A percentile compares a stretch with the other conserved stretches of the same genome.
These are phyloP conservation scores for Kluyveromyces nonfermentans DNA, from an alignment of 805 yeast species.

Conservation along the genomic window DNA sequence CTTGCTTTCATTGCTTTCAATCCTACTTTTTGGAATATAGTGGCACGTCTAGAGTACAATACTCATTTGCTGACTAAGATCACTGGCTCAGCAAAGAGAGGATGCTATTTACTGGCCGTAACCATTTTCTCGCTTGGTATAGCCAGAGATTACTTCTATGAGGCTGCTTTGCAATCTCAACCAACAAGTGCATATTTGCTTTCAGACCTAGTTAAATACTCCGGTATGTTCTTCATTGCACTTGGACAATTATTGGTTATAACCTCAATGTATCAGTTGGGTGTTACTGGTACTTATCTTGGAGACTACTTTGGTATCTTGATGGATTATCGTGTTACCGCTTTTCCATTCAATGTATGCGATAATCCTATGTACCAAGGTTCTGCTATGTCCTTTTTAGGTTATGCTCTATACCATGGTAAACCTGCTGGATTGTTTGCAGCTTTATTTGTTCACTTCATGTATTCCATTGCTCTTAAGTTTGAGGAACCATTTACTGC, in stretches of 20 bases:
- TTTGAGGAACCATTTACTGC: slow-evolving; percentile 98
- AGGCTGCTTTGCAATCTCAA: slow-evolving; percentile 63
- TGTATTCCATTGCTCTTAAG: slow-evolving; percentile 75
- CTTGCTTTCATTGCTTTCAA: slow-evolving; percentile 72
- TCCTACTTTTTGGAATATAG: slow-evolving; percentile 93
- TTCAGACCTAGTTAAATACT: slow-evolving; percentile 32
- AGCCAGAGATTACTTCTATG: slow-evolving; percentile 65
- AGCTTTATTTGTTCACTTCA: slow-evolving; percentile 59
- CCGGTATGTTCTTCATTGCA: slow-evolving; percentile 48
- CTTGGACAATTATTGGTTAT: slow-evolving; percentile 75
- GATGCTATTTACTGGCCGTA: slow-evolving; percentile 77
- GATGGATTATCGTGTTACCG: slow-evolving; percentile 81
- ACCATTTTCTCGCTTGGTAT: slow-evolving; percentile 83
- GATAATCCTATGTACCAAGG: slow-evolving; percentile 98
- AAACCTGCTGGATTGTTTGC: slow-evolving; percentile 83
- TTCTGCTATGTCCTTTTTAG: slow-evolving; percentile 79
- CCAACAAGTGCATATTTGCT: slow-evolving; percentile 50
- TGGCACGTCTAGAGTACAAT: slow-evolving; percentile 78
- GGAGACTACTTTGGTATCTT: slow-evolving; percentile 97
- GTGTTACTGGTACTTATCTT: slow-evolving; percentile 91
- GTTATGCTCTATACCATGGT: slow-evolving; percentile 78
- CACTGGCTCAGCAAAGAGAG: slow-evolving; percentile 56
- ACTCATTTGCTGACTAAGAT: slow-evolving; percentile 68
- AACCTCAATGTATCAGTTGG: slow-evolving; percentile 83
- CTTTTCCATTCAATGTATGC: slow-evolving; percentile 85